Conservation (phyloP, 2,329 filamentous ascomycete species). For the Venturia nashicola region DNA sequence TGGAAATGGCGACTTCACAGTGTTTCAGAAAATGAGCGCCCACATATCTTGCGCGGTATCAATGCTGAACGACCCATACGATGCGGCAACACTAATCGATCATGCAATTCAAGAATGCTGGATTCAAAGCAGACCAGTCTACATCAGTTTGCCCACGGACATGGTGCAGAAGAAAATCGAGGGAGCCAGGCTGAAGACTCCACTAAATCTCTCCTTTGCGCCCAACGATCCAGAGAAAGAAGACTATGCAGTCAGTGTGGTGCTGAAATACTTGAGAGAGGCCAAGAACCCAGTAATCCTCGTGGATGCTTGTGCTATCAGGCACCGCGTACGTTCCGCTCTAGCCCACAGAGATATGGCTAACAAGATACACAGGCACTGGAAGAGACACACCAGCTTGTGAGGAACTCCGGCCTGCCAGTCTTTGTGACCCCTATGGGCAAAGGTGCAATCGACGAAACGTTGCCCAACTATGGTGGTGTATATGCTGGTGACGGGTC, state of each 20-base stretch:
- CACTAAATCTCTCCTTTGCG: conserved; percentile 54
- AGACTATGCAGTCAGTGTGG: conserved; percentile 69
- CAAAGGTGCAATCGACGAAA: conserved; percentile 72
- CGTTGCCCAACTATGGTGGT: conserved; percentile 62
- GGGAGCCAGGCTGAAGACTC: conserved; percentile 55
- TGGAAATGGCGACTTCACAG: conserved; percentile 58
- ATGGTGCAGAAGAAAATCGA: conserved; percentile 67
- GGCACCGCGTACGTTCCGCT: conserved; percentile 42
- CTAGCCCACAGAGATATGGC: neutral
- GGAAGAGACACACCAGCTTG: conserved; percentile 57
- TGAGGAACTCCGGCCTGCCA: conserved; percentile 62
- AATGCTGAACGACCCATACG: conserved; percentile 55
- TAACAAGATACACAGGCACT: conserved; percentile 34
- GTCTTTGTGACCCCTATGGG: conserved; percentile 87
- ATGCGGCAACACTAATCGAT: conserved; percentile 66
- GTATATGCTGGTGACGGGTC: conserved; percentile 76
- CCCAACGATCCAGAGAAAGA: conserved; percentile 59
- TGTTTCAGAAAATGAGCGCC: conserved; percentile 68
- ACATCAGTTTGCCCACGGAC: conserved; percentile 72
- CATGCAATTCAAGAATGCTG: conserved; percentile 64
- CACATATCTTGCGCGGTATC: conserved; percentile 60
- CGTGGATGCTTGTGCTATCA: conserved; percentile 71
- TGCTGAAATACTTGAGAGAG: conserved; percentile 58
- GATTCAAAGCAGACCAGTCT: conserved; percentile 64
- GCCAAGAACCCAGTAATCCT: conserved; percentile 68